Evolutionary conservation across 2,329 filamentous ascomycete genomes (phyloP), one percentile per base, ranked within the genome.

Genomic region (Aspergillus sp.): DNA sequence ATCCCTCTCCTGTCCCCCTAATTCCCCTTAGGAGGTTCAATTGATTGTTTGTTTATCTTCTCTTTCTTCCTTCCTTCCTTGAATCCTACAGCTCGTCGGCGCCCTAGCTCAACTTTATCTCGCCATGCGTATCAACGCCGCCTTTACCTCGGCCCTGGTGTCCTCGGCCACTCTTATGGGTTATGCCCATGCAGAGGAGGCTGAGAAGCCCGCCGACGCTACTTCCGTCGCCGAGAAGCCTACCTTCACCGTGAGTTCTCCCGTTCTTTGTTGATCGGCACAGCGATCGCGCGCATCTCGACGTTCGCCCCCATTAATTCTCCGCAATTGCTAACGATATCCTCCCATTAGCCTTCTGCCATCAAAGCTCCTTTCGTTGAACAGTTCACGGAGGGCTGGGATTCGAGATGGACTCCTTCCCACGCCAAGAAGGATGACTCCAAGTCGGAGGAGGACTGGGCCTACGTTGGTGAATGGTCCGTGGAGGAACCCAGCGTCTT

Each of bases 371-470:
- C 92, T 62, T 99, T 99, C 86, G 82, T 98, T 66, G 95, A 99
- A 84, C 95, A 99, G 80, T 99, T 99, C 84, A 96, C 91, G 80
- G 90, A 96, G 69, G 93, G 91, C 80, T 98, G 94, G 94, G 90
- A 97, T 69, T 82, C 85, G 67, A 86, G 93, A 81, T 99, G 95
- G 95, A 92, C 94, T 81, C 87, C 90, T 59, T 98, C 94, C 52
- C 90, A 95, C 76, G 95, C 95, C 68, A 98, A 98, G 87, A 99
- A 99, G 87, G 90, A 94, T 72, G 90, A 90, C 72, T 87, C 89
- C 67, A 86, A 85, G 75, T 87, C 88, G 63, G 87, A 88, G 62
- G 91, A 96, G 67, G 94, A 98, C 75, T 98, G 95, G 95, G 92
- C 93, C 57, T 99, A 96, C 77, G 87, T 98, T 65, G 95, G 95